Evolutionary conservation across 805 yeast species (phyloP).

Genomic region (Dipodascus geniculatus): DNA sequence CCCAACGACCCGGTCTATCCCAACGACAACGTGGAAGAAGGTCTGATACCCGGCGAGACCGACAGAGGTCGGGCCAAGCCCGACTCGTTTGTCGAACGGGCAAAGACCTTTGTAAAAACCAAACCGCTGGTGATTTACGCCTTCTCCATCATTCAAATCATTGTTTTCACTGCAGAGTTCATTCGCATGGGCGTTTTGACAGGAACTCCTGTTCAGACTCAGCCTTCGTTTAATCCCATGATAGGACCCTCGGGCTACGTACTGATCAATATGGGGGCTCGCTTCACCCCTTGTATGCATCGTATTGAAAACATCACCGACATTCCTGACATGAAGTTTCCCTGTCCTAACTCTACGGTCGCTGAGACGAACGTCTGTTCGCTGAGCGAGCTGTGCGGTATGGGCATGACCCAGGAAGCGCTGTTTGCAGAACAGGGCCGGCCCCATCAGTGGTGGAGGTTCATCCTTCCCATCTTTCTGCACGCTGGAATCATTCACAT

Average conservation of each 20-base stretch:
- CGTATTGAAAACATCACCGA: slow-evolving; percentile 38
- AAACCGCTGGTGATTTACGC: background rate
- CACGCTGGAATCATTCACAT: slow-evolving; percentile 70
- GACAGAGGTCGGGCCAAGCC: background rate
- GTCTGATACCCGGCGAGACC: background rate
- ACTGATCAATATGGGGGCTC: slow-evolving; percentile 56
- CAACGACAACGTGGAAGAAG: background rate
- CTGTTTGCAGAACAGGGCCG: slow-evolving; percentile 12
- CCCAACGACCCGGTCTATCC: background rate
- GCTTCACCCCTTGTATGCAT: slow-evolving; percentile 64
- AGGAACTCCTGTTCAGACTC: slow-evolving; percentile 52
- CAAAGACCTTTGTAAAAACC: background rate
- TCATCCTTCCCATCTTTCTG: slow-evolving; percentile 56
- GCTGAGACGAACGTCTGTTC: slow-evolving; percentile 43
- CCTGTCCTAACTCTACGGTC: slow-evolving; percentile 59
- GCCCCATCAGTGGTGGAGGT: slow-evolving; percentile 61
- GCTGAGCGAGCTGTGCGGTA: slow-evolving; percentile 48
- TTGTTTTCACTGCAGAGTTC: slow-evolving; percentile 52
- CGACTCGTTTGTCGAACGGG: background rate
- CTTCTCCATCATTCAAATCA: slow-evolving; percentile 25
- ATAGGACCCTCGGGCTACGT: slow-evolving; percentile 61
- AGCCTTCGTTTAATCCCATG: slow-evolving; percentile 71
- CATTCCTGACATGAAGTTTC: slow-evolving; percentile 33
- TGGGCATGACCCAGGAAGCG: slow-evolving; percentile 31
- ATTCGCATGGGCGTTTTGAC: slow-evolving; percentile 45